These are phyloP conservation scores for Penicillium macrosclerotiorum DNA, from an alignment of 495 filamentous ascomycete species.

Conservation along the genomic window DNA sequence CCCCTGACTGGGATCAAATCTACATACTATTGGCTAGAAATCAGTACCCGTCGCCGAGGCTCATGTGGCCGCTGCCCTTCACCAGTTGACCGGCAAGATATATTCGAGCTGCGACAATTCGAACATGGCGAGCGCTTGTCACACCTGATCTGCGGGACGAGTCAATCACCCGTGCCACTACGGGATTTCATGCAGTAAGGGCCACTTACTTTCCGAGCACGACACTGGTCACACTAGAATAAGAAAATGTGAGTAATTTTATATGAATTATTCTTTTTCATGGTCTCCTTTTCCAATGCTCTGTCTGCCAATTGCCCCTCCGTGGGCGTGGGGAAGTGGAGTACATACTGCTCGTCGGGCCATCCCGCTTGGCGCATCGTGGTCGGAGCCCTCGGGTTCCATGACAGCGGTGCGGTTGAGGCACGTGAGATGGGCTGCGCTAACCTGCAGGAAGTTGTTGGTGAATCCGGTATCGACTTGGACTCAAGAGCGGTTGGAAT, in stretches of 20 bases:
- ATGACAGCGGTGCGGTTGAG: slow-evolving; percentile 9
- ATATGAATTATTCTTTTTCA: no score
- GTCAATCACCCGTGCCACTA: not conserved
- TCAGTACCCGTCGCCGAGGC: slow-evolving; percentile 59
- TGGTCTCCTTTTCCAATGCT: no score
- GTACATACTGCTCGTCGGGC: slow-evolving; percentile 34
- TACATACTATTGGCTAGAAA: slow-evolving; percentile 66
- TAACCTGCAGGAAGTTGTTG: not conserved
- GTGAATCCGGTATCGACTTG: not conserved
- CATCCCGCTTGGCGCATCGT: slow-evolving; percentile 16
- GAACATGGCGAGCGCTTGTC: slow-evolving; percentile 46
- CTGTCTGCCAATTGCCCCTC: not conserved
- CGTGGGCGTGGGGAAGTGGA: slow-evolving; percentile 6
- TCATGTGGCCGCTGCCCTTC: slow-evolving; percentile 58
- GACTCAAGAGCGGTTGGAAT: not conserved
- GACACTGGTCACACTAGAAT: slow-evolving; percentile 51
- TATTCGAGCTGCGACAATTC: slow-evolving; percentile 45
- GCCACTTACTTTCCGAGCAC: slow-evolving; percentile 48
- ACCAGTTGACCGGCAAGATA: slow-evolving; percentile 56
- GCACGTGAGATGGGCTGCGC: not conserved
- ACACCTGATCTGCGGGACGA: slow-evolving; percentile 37
- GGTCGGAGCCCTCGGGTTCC: slow-evolving; percentile 39
- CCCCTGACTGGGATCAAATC: no score
- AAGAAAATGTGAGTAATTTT: slow-evolving; percentile 4
- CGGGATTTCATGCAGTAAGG: not conserved